Conservation (phyloP, 495 filamentous ascomycete species). For the Penicillium dipodomyicola region DNA sequence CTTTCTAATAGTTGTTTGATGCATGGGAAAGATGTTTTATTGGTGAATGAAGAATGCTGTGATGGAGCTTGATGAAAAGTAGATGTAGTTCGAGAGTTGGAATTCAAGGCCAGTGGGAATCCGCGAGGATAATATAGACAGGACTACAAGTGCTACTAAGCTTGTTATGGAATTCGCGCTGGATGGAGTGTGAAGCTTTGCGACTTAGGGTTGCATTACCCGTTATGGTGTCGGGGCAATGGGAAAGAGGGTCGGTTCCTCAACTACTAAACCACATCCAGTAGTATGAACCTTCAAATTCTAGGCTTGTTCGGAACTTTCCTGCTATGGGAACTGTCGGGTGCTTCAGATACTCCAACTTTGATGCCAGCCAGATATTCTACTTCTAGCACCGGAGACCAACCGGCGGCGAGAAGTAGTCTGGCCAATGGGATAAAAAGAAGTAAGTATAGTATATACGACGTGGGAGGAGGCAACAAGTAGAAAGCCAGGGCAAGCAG, state of each 20-base stretch:
- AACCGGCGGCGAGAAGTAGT: conserved; percentile 4
- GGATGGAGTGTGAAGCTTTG: not conserved
- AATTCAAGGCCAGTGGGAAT: too few relatives aligned
- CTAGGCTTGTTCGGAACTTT: not conserved
- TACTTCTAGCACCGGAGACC: not conserved
- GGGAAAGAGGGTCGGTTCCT: not conserved
- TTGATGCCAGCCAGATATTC: not conserved
- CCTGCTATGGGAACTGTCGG: not conserved
- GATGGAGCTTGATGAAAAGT: conserved; percentile 2
- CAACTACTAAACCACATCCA: not conserved
- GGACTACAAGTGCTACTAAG: not conserved
- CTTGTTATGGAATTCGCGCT: not conserved
- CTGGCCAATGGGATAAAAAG: not conserved
- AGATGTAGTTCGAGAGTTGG: not conserved
- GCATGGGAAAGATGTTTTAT: not conserved
- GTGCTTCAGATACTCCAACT: not conserved
- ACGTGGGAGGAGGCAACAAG: not conserved
- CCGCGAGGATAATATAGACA: not conserved
- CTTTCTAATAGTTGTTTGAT: not conserved
- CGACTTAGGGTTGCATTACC: not conserved
- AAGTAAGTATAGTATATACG: not conserved
- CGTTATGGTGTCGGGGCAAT: not conserved
- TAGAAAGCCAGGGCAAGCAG: not conserved
- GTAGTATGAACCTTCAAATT: not conserved
- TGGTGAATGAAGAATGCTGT: not conserved